phyloP scores from a whole-genome alignment of 257 asterid genomes.

The Apocynum venetum region DNA sequence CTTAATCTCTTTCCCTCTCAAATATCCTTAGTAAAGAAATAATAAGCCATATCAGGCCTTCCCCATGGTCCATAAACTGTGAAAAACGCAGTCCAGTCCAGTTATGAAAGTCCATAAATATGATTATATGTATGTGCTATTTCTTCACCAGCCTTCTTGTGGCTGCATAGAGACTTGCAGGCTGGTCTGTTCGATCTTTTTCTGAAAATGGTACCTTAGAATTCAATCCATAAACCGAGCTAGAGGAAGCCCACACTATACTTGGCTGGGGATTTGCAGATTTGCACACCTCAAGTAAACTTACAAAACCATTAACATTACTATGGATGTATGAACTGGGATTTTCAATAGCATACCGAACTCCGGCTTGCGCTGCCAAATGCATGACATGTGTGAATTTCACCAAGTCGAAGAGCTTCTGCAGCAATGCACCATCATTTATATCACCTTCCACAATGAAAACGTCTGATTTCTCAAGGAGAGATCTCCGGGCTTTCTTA shows the following conservation, averaged over 20 bases:
- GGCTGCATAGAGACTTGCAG: slow-evolving; percentile 85
- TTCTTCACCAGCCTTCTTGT: slow-evolving; percentile 84
- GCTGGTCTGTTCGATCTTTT: slow-evolving; percentile 64
- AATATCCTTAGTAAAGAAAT: slow-evolving; percentile 73
- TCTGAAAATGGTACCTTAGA: slow-evolving; percentile 82
- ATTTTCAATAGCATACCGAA: slow-evolving; percentile 73
- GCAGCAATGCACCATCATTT: slow-evolving; percentile 48
- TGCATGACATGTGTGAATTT: slow-evolving; percentile 78
- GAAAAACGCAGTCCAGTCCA: slow-evolving; percentile 71
- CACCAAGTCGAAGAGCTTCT: slow-evolving; percentile 45
- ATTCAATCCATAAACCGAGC: slow-evolving; percentile 81
- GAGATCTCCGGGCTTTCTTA: slow-evolving; percentile 58
- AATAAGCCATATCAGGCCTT: slow-evolving; percentile 87
- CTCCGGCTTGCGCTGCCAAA: slow-evolving; percentile 89
- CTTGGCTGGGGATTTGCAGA: slow-evolving; percentile 58
- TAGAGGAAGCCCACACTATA: slow-evolving; percentile 79
- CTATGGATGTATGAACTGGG: slow-evolving; percentile 66
- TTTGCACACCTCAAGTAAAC: slow-evolving; percentile 62
- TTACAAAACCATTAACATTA: slow-evolving; percentile 65
- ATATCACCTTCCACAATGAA: slow-evolving; percentile 57
- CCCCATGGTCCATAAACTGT: slow-evolving; percentile 96
- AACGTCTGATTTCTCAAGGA: slow-evolving; percentile 51
- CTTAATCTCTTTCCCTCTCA: slow-evolving; percentile 65
- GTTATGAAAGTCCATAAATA: slow-evolving; percentile 73
- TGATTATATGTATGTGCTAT: slow-evolving; percentile 79